Evolutionary conservation across 2,329 filamentous ascomycete species (phyloP), one percentile per base, ranked within the genome.

Genomic region (Cercospora sp.): DNA sequence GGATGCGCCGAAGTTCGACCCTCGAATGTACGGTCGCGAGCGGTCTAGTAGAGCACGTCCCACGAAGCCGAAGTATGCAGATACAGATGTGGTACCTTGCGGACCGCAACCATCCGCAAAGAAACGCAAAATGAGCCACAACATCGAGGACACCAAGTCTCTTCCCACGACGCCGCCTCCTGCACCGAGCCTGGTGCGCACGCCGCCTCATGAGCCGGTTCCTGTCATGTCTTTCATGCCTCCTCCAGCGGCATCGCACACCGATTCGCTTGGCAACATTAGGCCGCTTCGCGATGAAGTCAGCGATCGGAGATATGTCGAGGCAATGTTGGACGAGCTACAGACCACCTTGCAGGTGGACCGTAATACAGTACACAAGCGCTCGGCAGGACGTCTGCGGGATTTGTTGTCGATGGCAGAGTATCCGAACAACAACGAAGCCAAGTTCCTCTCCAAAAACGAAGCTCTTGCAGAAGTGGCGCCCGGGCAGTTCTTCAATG

Each of bases 351-450:
- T 55, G 2, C 18, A 16, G 5, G 23, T 42, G 16, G 57, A 58
- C 28, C 58, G 51, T 20, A 33, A 42, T 20, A 65, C 66, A 51
- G 62, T 68, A 6, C 60, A 63, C 66, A 68, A 65, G 42, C 58
- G 66, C 36, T 71, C 74, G 58, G 70, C 74, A 31, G 30, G 28
- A 18, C 69, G 75, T n/a, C 73, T 77, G n/a, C 23, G 67, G 9
- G 57, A 68, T 8, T 67, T 78, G 23, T 69, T 78, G n/a, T 59
- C 70, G n/a, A 51, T 63, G 18, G 76, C 76, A 9, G 58, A 51
- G 9, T 71, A 70, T 53, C 70, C 76, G 2, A 33, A 45, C 10
- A 60, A 64, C 3, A 60, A 65, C 6, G 76, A 77, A 53, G 74
- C 71, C 2, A 71, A 74, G 16, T 75, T 73, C 51, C 65, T 74